Evolutionary conservation across 2,329 filamentous ascomycete genomes (phyloP).

Genomic region (Monosporascus sp.): DNA sequence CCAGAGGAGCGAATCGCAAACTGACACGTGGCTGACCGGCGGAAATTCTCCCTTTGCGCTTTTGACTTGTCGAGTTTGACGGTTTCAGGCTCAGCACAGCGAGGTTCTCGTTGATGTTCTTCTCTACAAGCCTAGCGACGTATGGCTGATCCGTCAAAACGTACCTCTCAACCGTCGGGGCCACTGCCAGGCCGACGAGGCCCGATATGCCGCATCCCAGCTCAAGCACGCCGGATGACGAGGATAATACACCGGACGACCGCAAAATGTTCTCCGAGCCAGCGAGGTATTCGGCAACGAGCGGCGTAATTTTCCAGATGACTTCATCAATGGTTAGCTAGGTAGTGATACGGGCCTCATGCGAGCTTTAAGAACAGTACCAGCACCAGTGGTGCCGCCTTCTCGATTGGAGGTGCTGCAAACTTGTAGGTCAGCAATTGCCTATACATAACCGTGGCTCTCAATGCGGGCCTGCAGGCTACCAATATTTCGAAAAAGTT

Average conservation of each 20-base stretch:
- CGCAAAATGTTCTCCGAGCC: conserved; percentile 59
- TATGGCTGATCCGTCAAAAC: conserved; percentile 86
- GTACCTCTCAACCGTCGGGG: conserved; percentile 57
- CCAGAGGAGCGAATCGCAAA: conserved; percentile 57
- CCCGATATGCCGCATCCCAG: conserved; percentile 86
- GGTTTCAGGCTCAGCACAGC: conserved; percentile 7
- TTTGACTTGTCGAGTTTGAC: conserved; percentile 6
- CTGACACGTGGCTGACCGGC: conserved; percentile 22
- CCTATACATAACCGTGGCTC: conserved; percentile 55
- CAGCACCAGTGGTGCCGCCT: conserved; percentile 48
- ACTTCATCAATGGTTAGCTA: conserved; percentile 41
- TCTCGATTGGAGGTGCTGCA: conserved; percentile 2
- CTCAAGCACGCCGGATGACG: conserved; percentile 62
- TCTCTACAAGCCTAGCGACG: conserved; percentile 67
- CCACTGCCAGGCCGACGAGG: conserved; percentile 66
- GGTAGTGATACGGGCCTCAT: neutral
- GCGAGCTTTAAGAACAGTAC: conserved; percentile 19
- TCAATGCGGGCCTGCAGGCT: neutral
- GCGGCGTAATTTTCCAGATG: conserved; percentile 85
- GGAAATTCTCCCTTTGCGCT: neutral
- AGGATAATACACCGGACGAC: conserved; percentile 43
- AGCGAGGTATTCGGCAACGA: conserved; percentile 75
- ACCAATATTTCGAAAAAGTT: neutral
- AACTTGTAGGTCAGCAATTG: conserved; percentile 28
- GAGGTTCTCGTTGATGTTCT: conserved; percentile 66